These are phyloP conservation scores for Chrysanthemum makinoi DNA, from an alignment of 129 eudicot species.

Conservation along the genomic window DNA sequence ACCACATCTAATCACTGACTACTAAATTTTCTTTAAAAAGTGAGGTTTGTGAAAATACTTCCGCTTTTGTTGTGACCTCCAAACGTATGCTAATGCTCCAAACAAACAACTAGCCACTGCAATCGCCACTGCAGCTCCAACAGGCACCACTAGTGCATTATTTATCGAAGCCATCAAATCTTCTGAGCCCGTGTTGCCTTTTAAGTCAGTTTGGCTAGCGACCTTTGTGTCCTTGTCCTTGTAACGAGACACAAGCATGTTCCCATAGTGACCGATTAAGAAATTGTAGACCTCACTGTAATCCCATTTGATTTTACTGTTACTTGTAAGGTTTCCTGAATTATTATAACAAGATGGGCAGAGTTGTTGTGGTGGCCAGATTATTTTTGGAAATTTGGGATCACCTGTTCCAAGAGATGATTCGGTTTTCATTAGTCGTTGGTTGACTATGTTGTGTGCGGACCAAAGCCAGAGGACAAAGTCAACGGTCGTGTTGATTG, in stretches of 20 bases:
- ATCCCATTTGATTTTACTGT: constrained; percentile 46
- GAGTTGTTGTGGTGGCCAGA: constrained; percentile 81
- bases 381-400: constrained; percentile 69
- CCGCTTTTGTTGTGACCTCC: constrained; percentile 83
- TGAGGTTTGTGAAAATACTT: constrained; percentile 66
- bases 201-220: constrained; percentile 20
- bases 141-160: constrained; percentile 63
- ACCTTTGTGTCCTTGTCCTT: constrained; percentile 46
- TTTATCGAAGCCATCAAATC: constrained; percentile 40
- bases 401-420: constrained; percentile 58
- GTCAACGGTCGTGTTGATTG: constrained; percentile 70
- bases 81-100: constrained; percentile 74
- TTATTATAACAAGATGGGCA: constrained; percentile 62
- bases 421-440: constrained; percentile 69
- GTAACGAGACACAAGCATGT: constrained; percentile 38
- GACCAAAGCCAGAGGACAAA: constrained; percentile 79
- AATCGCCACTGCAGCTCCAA: constrained; percentile 80
- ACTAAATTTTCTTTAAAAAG: constrained; percentile 60
- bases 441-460: constrained; percentile 75
- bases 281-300: constrained; percentile 64
- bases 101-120: constrained; percentile 85
- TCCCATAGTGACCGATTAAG: constrained; percentile 60
- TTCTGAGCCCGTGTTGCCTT: constrained; percentile 21
- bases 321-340: constrained; percentile 7
- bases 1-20: not conserved